These are phyloP conservation scores for Ceriops zippeliana DNA, from an alignment of 345 rosid genomes.

Conservation along the genomic window DNA sequence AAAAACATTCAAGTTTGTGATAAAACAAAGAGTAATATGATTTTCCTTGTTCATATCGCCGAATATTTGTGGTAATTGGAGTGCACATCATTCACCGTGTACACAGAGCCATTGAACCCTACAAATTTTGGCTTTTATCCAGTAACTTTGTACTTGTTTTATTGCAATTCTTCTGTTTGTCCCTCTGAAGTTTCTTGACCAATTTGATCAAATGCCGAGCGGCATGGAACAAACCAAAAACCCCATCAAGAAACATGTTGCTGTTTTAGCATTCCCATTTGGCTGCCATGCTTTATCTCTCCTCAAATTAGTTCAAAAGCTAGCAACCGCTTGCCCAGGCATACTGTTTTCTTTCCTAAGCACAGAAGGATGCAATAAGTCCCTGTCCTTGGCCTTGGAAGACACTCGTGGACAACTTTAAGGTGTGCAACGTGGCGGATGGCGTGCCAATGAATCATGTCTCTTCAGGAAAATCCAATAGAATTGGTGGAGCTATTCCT, in stretches of 20 bases:
- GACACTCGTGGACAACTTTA: conserved; percentile 32
- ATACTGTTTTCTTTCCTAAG: conserved; percentile 51
- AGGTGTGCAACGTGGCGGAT: conserved; percentile 28
- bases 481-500: conserved; percentile 50
- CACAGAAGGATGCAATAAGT: conserved; percentile 36
- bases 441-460: conserved; percentile 30
- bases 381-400: conserved; percentile 15
- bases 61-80: too few species aligned
- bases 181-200: neutral
- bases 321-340: conserved; percentile 42
- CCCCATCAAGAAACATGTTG: conserved; percentile 33
- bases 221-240: neutral
- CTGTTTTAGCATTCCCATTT: conserved; percentile 57
- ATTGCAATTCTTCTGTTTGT: neutral
- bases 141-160: too few species aligned
- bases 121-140: too few species aligned
- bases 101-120: too few species aligned
- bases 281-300: conserved; percentile 52
- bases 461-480: conserved; percentile 25
- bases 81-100: too few species aligned
- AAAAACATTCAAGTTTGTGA: too few species aligned
- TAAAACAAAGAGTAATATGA: too few species aligned
- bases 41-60: too few species aligned
- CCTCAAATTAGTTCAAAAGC: conserved; percentile 34
- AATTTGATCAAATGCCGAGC: neutral